These are phyloP conservation scores for Letharia lupina DNA, from an alignment of 495 filamentous ascomycete species.

Conservation along the genomic window DNA sequence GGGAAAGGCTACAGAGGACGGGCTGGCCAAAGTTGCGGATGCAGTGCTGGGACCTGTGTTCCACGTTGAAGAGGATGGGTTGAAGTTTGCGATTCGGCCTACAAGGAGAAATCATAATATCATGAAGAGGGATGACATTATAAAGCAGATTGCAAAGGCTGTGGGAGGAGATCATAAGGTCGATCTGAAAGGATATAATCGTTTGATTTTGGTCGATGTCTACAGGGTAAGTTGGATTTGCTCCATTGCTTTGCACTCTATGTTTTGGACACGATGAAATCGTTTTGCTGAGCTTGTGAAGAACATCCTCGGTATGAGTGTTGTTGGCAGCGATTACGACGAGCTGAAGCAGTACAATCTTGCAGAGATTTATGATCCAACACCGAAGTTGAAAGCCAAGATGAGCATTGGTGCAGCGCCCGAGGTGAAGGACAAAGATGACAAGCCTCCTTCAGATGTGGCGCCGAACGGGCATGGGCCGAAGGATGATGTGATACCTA, in stretches of 20 bases:
- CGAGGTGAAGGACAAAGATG: background rate
- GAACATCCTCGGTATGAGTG: constrained; percentile 74
- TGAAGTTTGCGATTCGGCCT: constrained; percentile 82
- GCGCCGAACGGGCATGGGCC: background rate
- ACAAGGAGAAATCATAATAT: constrained; percentile 68
- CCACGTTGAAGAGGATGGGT: constrained; percentile 42
- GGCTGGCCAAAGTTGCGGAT: constrained; percentile 61
- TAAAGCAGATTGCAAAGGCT: constrained; percentile 64
- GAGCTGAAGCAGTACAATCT: constrained; percentile 64
- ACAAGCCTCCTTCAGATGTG: constrained; percentile 7
- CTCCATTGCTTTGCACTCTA: constrained; percentile 12
- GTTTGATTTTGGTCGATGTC: constrained; percentile 79
- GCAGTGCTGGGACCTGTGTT: constrained; percentile 68
- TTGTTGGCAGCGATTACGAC: constrained; percentile 62
- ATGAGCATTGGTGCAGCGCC: background rate
- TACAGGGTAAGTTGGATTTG: constrained; percentile 58
- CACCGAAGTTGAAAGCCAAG: constrained; percentile 26
- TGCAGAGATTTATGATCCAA: constrained; percentile 52
- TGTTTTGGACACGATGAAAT: background rate
- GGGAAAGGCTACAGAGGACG: constrained; percentile 69
- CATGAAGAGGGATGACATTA: constrained; percentile 65
- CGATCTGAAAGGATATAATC: constrained; percentile 71
- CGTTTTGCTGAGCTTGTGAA: constrained; percentile 26
- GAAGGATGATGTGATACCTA: background rate
- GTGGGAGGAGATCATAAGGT: constrained; percentile 69